These are phyloP conservation scores for Penicillium janthinellum DNA, from an alignment of 2,329 filamentous ascomycete genomes.

Conservation along the genomic window DNA sequence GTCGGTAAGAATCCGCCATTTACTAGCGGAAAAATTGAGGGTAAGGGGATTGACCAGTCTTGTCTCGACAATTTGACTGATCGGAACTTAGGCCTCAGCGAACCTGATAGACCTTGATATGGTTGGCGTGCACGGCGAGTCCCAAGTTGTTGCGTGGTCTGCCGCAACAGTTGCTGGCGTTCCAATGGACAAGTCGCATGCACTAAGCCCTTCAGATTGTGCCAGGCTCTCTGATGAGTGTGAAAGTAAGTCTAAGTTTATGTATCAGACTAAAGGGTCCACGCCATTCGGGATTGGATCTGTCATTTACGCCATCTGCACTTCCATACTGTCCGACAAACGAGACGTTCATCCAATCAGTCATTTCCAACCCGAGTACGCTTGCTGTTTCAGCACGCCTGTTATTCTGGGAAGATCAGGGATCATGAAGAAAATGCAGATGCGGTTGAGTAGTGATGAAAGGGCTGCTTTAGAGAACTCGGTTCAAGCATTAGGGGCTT, in stretches of 20 bases:
- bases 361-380: constrained; percentile 51
- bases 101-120: constrained; percentile 48
- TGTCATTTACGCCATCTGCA: constrained; percentile 52
- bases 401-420: constrained; percentile 53
- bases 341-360: constrained; percentile 52
- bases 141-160: constrained; percentile 53
- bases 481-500: constrained; percentile 3
- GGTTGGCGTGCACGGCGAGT: constrained; percentile 53
- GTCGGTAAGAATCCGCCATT: constrained; percentile 50
- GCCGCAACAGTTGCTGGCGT: constrained; percentile 7
- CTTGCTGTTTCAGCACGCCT: constrained; percentile 55
- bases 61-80: not conserved
- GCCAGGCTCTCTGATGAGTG: constrained; percentile 37
- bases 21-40: constrained; percentile 18
- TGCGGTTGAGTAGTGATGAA: constrained; percentile 25
- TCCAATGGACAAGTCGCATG: too few relatives aligned
- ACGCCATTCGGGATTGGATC: constrained; percentile 55
- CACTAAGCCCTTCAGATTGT: too few relatives aligned
- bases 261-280: constrained; percentile 54
- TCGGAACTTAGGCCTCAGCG: constrained; percentile 16
- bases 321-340: constrained; percentile 53
- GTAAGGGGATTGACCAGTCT: constrained; percentile 3
- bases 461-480: constrained; percentile 1
- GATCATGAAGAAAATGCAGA: constrained; percentile 40
- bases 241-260: constrained; percentile 50